Percentiles rank a stretch among this genome's conserved stretches.
phyloP scores from a whole-genome alignment of 2,329 filamentous ascomycete species.

The Dothideomycetes sp. region DNA sequence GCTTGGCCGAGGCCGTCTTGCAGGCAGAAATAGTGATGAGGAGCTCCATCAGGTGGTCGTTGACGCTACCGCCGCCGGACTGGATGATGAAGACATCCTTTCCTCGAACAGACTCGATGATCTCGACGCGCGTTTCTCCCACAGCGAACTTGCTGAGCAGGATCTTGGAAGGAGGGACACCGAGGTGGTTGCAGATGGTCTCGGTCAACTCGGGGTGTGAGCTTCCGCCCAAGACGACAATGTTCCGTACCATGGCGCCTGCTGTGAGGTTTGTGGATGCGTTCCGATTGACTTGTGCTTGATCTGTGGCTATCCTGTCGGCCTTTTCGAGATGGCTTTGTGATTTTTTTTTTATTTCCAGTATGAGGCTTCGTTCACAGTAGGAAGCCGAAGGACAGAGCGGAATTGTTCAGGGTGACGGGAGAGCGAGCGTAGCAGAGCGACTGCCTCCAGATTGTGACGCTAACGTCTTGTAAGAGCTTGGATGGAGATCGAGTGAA shows the following conservation, averaged over 20 bases:
- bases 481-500: too few relatives aligned
- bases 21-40: constrained; percentile 98
- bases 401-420: too few relatives aligned
- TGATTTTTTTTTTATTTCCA: constrained; percentile 1
- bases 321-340: background rate
- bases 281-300: too few relatives aligned
- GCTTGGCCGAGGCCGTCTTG: constrained; percentile 84
- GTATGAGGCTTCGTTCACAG: too few relatives aligned
- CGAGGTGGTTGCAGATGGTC: constrained; percentile 78
- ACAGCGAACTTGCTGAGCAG: constrained; percentile 87
- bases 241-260: constrained; percentile 74
- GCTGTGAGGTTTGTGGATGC: background rate
- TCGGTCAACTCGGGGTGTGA: constrained; percentile 85
- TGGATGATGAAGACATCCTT: constrained; percentile 99
- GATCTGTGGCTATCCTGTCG: too few relatives aligned
- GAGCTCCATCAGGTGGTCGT: constrained; percentile 92
- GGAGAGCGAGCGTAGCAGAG: too few relatives aligned
- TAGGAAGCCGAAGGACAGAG: too few relatives aligned
- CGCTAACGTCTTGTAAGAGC: too few relatives aligned
- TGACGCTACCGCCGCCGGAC: constrained; percentile 83
- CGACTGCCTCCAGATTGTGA: too few relatives aligned
- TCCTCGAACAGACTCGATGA: constrained; percentile 89
- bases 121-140: constrained; percentile 90
- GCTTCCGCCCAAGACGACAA: constrained; percentile 85
- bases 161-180: constrained; percentile 75